Conservation (phyloP, 805 yeast species). For the Starmerella kuoi region DNA sequence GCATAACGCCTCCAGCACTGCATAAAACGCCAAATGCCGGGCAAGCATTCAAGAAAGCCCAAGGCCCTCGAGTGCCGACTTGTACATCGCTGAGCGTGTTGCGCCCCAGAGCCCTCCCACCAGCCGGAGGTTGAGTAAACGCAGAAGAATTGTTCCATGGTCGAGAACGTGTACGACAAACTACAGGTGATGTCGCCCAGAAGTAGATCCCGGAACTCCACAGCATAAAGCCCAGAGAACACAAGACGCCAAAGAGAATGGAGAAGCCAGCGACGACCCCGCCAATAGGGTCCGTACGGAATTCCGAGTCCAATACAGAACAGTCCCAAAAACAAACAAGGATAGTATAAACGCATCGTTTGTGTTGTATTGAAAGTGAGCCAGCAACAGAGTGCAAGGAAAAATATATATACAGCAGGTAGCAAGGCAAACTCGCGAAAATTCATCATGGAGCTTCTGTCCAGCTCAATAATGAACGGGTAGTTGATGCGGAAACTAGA, state of each 20-base stretch:
- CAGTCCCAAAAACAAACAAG: conserved; percentile 60
- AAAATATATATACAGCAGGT: conserved; percentile 47
- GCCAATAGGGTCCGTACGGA: conserved; percentile 48
- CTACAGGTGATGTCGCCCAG: conserved; percentile 86
- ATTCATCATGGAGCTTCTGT: conserved; percentile 53
- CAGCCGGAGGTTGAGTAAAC: conserved; percentile 56
- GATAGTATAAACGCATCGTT: conserved; percentile 54
- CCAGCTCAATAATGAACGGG: conserved; percentile 81
- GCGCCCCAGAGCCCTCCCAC: conserved; percentile 32
- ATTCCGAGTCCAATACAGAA: conserved; percentile 38
- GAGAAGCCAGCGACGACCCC: conserved; percentile 69
- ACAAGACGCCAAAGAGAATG: conserved; percentile 58
- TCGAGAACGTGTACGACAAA: conserved; percentile 76
- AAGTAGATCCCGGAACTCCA: conserved; percentile 88
- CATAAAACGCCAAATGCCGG: conserved; percentile 78
- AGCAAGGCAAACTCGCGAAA: conserved; percentile 52
- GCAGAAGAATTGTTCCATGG: conserved; percentile 75
- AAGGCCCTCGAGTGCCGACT: conserved; percentile 60
- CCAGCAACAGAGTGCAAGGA: conserved; percentile 55
- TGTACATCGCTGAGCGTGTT: conserved; percentile 43
- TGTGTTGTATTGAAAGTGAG: conserved; percentile 59
- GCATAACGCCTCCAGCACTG: conserved; percentile 86
- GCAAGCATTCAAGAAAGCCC: conserved; percentile 78
- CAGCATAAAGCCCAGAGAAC: conserved; percentile 81
- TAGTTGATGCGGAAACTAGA: conserved; percentile 66